A percentile compares a stretch with the other conserved stretches of the same genome.
Evolutionary conservation across 164 flowering plant species (phyloP).

Genomic region (Amborella trichopoda): DNA sequence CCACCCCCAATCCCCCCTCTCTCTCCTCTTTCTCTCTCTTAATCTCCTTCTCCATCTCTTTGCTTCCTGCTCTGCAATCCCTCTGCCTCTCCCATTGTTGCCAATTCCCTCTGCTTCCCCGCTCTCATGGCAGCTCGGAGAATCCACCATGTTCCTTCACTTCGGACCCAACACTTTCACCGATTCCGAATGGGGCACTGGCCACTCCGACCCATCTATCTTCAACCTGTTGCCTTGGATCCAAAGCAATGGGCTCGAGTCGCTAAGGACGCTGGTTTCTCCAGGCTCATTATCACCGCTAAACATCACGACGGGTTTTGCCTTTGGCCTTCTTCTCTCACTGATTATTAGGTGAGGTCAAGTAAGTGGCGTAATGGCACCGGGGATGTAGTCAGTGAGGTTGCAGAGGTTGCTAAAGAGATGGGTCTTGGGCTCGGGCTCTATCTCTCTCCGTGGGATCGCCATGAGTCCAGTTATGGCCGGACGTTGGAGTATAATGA

Average conservation of each 20-base stretch:
- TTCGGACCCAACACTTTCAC: slow-evolving; percentile 97
- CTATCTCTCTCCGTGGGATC: slow-evolving; percentile 97
- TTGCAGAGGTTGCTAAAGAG: slow-evolving; percentile 52
- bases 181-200: slow-evolving; percentile 86
- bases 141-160: slow-evolving; percentile 83
- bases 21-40: too few relatives aligned
- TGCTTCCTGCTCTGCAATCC: too few relatives aligned
- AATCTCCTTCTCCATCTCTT: too few relatives aligned
- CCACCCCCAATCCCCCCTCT: too few relatives aligned
- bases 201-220: slow-evolving; percentile 50
- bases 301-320: slow-evolving; percentile 99
- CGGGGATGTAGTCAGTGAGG: slow-evolving; percentile 62
- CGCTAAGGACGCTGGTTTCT: slow-evolving; percentile 60
- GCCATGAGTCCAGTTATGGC: slow-evolving; percentile 73
- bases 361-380: slow-evolving; percentile 82
- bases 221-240: slow-evolving; percentile 54
- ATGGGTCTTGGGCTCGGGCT: slow-evolving; percentile 60
- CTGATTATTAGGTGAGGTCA: slow-evolving; percentile 65
- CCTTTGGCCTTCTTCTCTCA: slow-evolving; percentile 77
- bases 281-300: slow-evolving; percentile 62
- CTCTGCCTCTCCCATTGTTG: slow-evolving; percentile 75
- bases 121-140: slow-evolving; percentile 72
- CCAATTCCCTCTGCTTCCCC: slow-evolving; percentile 81
- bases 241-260: slow-evolving; percentile 73
- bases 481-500: slow-evolving; percentile 76